These are phyloP conservation scores for Dioszegia aurantiaca DNA, from an alignment of 768 basidiomycete genomes.

Conservation along the genomic window DNA sequence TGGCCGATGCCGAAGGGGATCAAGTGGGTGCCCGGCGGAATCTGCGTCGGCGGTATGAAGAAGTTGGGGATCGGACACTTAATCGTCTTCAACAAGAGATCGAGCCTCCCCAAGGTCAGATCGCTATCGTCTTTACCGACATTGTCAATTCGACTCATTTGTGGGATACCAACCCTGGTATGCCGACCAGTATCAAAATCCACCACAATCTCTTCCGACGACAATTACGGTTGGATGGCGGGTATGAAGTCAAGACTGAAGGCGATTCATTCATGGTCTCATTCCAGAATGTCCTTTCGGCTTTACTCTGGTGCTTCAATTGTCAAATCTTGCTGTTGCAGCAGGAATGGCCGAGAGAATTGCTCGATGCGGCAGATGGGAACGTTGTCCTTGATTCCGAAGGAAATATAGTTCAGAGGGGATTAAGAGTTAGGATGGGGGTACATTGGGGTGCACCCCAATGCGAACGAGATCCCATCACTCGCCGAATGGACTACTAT, in stretches of 20 bases:
- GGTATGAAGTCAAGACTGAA: conserved; percentile 99
- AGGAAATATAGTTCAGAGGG: conserved; percentile 72
- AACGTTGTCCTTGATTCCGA: conserved; percentile 68
- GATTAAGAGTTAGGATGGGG: conserved; percentile 94
- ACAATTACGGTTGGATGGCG: conserved; percentile 81
- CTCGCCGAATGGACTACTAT: conserved; percentile 95
- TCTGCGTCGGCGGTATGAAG: conserved; percentile 42
- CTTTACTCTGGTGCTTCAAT: conserved; percentile 82
- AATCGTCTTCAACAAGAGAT: conserved; percentile 69
- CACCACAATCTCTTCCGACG: conserved; percentile 85
- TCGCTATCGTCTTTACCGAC: conserved; percentile 95
- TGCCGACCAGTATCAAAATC: conserved; percentile 86
- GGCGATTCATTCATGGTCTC: conserved; percentile 99
- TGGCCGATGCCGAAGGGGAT: conserved; percentile 51
- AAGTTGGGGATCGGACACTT: conserved; percentile 52
- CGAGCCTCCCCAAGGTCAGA: conserved; percentile 74
- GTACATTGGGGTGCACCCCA: conserved; percentile 87
- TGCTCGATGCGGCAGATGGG: conserved; percentile 88
- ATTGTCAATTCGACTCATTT: conserved; percentile 94
- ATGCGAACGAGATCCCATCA: conserved; percentile 87
- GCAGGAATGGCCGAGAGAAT: conserved; percentile 86
- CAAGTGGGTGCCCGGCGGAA: conserved; percentile 34
- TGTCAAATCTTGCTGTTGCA: conserved; percentile 79
- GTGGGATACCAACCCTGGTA: conserved; percentile 94
- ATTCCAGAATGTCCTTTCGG: conserved; percentile 82